Evolutionary conservation across 495 filamentous ascomycete genomes (phyloP).

Genomic region (Neurospora tetrasperma): DNA sequence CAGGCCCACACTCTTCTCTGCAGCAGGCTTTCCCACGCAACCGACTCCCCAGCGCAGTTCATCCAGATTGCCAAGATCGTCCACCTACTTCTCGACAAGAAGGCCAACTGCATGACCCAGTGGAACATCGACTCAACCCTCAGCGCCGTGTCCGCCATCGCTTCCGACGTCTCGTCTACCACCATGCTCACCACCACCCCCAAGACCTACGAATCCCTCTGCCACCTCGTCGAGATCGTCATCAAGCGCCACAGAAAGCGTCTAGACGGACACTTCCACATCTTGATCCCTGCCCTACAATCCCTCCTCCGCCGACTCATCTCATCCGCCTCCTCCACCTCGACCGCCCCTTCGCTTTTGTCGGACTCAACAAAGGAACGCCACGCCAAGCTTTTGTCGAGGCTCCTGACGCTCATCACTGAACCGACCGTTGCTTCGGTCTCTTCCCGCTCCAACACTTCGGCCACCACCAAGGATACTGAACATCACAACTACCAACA

Average conservation of each 20-base stretch:
- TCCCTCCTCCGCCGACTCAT: conserved; percentile 56
- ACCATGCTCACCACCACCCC: conserved; percentile 5
- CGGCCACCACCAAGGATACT: background rate
- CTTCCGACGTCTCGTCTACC: conserved; percentile 26
- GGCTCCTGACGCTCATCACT: conserved; percentile 66
- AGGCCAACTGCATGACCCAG: conserved; percentile 47
- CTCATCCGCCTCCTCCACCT: conserved; percentile 30
- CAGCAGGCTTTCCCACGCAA: conserved; percentile 2
- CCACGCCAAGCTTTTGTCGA: conserved; percentile 54
- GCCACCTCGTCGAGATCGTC: conserved; percentile 53
- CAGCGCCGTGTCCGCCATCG: conserved; percentile 43
- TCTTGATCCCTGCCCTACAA: conserved; percentile 54
- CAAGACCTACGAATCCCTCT: conserved; percentile 41
- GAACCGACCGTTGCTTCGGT: conserved; percentile 70
- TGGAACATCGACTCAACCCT: conserved; percentile 61
- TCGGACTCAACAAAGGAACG: conserved; percentile 19
- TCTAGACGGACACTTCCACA: conserved; percentile 50
- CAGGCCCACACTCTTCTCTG: conserved; percentile 21
- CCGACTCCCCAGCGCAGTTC: conserved; percentile 31
- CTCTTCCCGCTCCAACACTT: conserved; percentile 25
- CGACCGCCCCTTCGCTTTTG: background rate
- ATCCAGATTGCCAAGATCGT: conserved; percentile 45
- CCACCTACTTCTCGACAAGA: conserved; percentile 46
- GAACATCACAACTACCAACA: conserved; percentile 1
- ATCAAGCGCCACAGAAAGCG: conserved; percentile 40